A percentile compares a stretch with the other conserved stretches of the same genome.
These are phyloP conservation scores for Cryphonectria parasitica DNA, from an alignment of 2,329 filamentous ascomycete genomes.

Conservation along the genomic window DNA sequence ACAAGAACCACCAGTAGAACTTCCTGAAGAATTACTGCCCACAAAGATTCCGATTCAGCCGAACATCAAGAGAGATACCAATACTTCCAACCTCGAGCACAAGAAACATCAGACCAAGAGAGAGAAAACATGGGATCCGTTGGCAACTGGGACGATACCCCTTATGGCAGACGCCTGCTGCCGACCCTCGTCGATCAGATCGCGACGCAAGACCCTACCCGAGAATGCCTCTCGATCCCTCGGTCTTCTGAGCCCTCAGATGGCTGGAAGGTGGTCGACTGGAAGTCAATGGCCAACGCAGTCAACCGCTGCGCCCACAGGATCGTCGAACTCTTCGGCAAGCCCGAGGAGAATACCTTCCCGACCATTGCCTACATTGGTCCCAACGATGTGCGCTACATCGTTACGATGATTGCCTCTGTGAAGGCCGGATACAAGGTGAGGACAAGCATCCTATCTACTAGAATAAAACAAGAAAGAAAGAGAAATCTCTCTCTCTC, in stretches of 20 bases:
- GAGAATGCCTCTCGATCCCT: constrained; percentile 28
- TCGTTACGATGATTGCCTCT: constrained; percentile 24
- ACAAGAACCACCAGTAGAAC: background rate
- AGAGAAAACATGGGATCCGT: constrained; percentile 22
- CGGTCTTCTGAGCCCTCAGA: constrained; percentile 20
- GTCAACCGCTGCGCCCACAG: constrained; percentile 26
- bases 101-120: background rate
- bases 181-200: constrained; percentile 28
- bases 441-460: background rate
- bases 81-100: background rate
- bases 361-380: constrained; percentile 28
- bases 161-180: constrained; percentile 26
- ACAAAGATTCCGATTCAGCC: background rate
- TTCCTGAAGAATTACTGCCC: background rate
- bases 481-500: no score
- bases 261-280: constrained; percentile 26
- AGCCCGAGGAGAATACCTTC: constrained; percentile 21
- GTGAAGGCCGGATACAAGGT: constrained; percentile 31
- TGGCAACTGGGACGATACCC: constrained; percentile 15
- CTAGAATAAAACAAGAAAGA: no score
- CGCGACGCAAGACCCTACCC: constrained; percentile 22
- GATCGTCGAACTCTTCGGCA: constrained; percentile 25
- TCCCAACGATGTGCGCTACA: constrained; percentile 27
- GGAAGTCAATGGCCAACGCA: constrained; percentile 26
- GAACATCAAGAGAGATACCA: background rate